Evolutionary conservation across 352 stramenopile species (phyloP), one percentile per base, ranked within the genome.

Genomic region (Pythium myriotylum): DNA sequence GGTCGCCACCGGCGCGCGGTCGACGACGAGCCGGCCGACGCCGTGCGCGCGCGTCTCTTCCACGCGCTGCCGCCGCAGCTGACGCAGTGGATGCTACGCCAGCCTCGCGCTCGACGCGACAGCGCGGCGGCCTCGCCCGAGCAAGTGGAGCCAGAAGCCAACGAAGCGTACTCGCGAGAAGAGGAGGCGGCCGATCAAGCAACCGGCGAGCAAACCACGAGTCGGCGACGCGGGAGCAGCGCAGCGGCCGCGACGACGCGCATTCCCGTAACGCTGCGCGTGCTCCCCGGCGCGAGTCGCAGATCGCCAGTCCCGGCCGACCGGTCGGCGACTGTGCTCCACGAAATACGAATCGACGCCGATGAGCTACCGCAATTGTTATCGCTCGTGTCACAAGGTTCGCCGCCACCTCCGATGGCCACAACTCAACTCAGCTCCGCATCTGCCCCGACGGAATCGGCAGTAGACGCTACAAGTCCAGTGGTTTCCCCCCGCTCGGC

Each of bases 81-180:
- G 47, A 71, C 59, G n/a, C 68, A 73, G 53, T 76, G 68, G 68
- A 59, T 76, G 35, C 35, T 8, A 9, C 51, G 17, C 9, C n/a
- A 9, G 19, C 14, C 51, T 35, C 20, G n/a, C 20, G 45, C 4
- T 46, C 17, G 37, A 14, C n/a, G 33, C 19, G 32, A 58, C 33
- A 20, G 12, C 33, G 27, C 23, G 45, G 27, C 22, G 12, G 13
- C 33, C 41, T 26, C 22, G 46, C 9, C 4, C 27, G 32, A 43
- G 14, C 19, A 20, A 19, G 1, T 26, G 3, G 50, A 20, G n/a
- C 20, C 23, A 43, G 37, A 43, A 16, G 13, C 40, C 22, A 9
- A 42, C 26, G 29, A 17, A n/a, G n/a, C n/a, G n/a, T n/a, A n/a
- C n/a, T n/a, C n/a, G n/a, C n/a, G n/a, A n/a, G n/a, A n/a, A 19